A percentile compares a stretch with the other conserved stretches of the same genome.
These are phyloP conservation scores for Colletotrichum tropicale DNA, from an alignment of 2,329 filamentous ascomycete species.

Conservation along the genomic window DNA sequence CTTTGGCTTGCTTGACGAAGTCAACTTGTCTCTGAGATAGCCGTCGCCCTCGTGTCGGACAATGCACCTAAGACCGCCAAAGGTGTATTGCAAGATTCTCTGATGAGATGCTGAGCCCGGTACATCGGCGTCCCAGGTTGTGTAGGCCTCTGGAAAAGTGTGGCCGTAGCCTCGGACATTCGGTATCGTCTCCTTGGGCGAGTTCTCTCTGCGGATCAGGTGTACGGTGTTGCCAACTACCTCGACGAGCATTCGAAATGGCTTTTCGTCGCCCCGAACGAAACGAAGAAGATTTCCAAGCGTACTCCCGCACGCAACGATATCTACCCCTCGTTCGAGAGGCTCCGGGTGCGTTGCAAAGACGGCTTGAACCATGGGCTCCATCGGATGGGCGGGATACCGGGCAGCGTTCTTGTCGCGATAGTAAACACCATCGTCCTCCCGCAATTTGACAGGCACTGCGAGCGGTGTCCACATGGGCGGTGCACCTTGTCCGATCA, in stretches of 20 bases:
- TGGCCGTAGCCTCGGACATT: constrained; percentile 68
- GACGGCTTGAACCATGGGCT: constrained; percentile 47
- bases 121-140: constrained; percentile 62
- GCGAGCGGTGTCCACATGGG: constrained; percentile 52
- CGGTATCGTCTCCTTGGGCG: constrained; percentile 59
- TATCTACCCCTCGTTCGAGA: constrained; percentile 35
- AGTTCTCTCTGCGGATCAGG: constrained; percentile 66
- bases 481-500: constrained; percentile 46
- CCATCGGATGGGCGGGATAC: constrained; percentile 53
- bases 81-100: constrained; percentile 61
- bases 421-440: constrained; percentile 55
- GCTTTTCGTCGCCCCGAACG: constrained; percentile 42
- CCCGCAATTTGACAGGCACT: constrained; percentile 33
- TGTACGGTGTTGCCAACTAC: constrained; percentile 61
- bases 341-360: constrained; percentile 40
- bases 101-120: constrained; percentile 65
- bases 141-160: constrained; percentile 70
- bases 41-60: constrained; percentile 66
- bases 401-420: constrained; percentile 59
- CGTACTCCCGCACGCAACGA: constrained; percentile 66
- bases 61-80: constrained; percentile 56
- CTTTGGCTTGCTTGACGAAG: no score
- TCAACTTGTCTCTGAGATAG: constrained; percentile 27
- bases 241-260: constrained; percentile 66
- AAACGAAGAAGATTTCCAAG: constrained; percentile 67